Percentiles rank a stretch among this genome's conserved stretches.
Evolutionary conservation across 179 eudicot species (phyloP).

Genomic region (Vitellaria paradoxa): DNA sequence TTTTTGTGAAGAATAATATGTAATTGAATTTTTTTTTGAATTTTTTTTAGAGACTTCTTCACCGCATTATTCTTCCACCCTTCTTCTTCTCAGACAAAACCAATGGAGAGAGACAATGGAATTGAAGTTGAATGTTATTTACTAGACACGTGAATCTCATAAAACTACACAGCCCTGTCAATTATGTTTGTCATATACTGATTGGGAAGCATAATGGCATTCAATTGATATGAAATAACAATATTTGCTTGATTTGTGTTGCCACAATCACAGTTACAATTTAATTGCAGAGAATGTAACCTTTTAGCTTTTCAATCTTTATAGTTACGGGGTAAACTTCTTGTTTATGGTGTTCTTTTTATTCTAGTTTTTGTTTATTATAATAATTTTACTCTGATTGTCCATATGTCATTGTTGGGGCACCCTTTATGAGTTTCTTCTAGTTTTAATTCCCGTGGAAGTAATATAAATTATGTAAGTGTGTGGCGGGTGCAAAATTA

Average conservation of each 20-base stretch:
- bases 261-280: background rate
- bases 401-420: background rate
- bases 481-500: slow-evolving; percentile 1
- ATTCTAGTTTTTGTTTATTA: no score
- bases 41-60: no score
- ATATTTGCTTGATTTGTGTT: no score
- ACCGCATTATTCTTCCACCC: no score
- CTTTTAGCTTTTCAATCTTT: background rate
- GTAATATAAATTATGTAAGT: background rate
- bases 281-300: no score
- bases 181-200: background rate
- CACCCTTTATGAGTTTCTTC: background rate
- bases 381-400: no score
- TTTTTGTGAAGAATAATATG: background rate
- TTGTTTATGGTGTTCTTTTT: background rate
- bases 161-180: background rate
- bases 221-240: background rate
- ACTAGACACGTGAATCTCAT: background rate
- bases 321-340: no score
- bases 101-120: no score
- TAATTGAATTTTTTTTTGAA: background rate
- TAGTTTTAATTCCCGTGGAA: background rate
- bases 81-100: no score
- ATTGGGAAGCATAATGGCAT: background rate
- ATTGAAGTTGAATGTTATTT: no score